phyloP scores from a whole-genome alignment of 192 early-diverging fungal genomes.

The Powellomyces hirtus region DNA sequence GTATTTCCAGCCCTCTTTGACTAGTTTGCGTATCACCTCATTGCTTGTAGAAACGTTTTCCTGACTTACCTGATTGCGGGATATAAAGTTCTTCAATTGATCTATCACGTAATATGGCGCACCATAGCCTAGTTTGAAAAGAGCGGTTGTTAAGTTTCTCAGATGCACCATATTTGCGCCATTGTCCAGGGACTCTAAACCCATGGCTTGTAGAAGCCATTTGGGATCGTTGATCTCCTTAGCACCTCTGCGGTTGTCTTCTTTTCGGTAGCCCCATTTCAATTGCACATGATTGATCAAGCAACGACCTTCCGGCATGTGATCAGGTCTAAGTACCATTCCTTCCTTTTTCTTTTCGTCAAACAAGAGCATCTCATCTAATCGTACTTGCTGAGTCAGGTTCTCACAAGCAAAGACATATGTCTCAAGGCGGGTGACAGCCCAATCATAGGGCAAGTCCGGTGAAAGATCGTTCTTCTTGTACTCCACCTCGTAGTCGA shows the following conservation, averaged over 20 bases:
- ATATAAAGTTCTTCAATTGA: neutral
- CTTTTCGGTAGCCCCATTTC: neutral
- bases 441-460: neutral
- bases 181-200: neutral
- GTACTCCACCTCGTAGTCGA: neutral
- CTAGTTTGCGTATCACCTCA: no score
- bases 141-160: neutral
- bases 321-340: neutral
- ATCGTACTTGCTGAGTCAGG: neutral
- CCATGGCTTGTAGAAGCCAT: neutral
- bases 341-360: slow-evolving; percentile 7
- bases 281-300: neutral
- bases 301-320: neutral
- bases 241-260: neutral
- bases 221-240: neutral
- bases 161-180: neutral
- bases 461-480: neutral
- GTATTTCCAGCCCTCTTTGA: neutral
- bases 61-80: no score
- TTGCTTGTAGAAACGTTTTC: no score
- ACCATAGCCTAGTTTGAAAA: neutral
- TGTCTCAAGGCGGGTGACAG: slow-evolving; percentile 4
- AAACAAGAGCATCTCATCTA: slow-evolving; percentile 12
- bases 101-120: slow-evolving; percentile 2
- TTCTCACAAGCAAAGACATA: slow-evolving; percentile 2